Percentiles rank a stretch among this genome's conserved stretches.
Conservation (phyloP, 768 basidiomycete species). For the Boletellus ananiceps region DNA sequence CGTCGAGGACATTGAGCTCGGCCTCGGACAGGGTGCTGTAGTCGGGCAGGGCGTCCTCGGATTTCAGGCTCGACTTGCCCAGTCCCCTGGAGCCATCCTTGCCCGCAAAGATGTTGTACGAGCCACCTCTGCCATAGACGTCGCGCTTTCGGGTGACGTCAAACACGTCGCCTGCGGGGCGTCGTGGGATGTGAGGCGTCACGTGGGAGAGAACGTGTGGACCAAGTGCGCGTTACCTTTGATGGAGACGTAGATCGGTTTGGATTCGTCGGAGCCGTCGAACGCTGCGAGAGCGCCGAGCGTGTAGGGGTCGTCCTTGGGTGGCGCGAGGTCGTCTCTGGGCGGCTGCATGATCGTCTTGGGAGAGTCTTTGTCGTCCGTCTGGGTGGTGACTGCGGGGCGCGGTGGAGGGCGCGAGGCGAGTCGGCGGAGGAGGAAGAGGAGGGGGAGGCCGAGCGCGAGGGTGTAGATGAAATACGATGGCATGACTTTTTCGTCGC, state of each 20-base stretch:
- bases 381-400: constrained; percentile 9
- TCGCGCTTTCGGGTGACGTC: constrained; percentile 84
- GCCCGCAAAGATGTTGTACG: constrained; percentile 86
- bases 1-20: constrained; percentile 76
- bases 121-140: constrained; percentile 79
- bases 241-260: constrained; percentile 88
- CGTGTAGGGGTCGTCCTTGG: constrained; percentile 77
- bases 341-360: constrained; percentile 74
- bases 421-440: constrained; percentile 22
- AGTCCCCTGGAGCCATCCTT: constrained; percentile 90
- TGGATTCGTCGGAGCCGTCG: constrained; percentile 60
- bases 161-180: constrained; percentile 73
- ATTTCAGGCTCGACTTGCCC: constrained; percentile 83
- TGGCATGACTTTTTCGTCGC: constrained; percentile 6
- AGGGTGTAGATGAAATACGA: constrained; percentile 29
- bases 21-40: constrained; percentile 69
- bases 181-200: constrained; percentile 2
- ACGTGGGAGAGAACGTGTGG: constrained; percentile 3
- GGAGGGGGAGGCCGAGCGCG: constrained; percentile 29
- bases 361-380: constrained; percentile 29
- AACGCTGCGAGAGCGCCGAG: constrained; percentile 60
- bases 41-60: constrained; percentile 83
- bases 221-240: constrained; percentile 65
- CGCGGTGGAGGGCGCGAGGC: constrained; percentile 2
- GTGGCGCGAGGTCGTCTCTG: constrained; percentile 54